Conservation (phyloP, 1,139 yeast species). For the Lodderomyces parapsilosis region DNA sequence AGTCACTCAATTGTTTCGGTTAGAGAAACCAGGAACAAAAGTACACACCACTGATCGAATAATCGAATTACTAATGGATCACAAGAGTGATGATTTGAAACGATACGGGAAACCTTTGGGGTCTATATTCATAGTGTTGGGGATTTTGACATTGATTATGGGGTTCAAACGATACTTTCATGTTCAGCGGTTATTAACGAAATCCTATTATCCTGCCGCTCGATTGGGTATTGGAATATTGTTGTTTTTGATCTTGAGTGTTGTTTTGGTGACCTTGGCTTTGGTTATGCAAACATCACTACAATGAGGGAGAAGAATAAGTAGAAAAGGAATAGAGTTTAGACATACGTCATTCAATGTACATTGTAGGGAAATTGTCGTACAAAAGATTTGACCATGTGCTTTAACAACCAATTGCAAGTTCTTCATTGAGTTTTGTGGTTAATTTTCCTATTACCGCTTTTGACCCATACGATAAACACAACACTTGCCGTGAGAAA, state of each 20-base stretch:
- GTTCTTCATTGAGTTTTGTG: no score
- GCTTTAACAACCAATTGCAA: no score
- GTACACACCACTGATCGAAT: slow-evolving; percentile 15
- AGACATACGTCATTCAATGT: background rate
- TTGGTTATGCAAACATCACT: slow-evolving; percentile 19
- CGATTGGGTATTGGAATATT: slow-evolving; percentile 24
- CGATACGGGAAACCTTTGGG: slow-evolving; percentile 39
- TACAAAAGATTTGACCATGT: background rate
- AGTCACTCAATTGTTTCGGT: slow-evolving; percentile 40
- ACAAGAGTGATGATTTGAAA: slow-evolving; percentile 13
- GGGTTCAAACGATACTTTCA: slow-evolving; percentile 36
- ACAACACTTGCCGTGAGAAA: no score
- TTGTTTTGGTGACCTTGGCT: slow-evolving; percentile 24
- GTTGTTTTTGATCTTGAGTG: slow-evolving; percentile 19
- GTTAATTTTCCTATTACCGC: no score
- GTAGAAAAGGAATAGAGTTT: background rate
- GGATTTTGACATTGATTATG: slow-evolving; percentile 32
- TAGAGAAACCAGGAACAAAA: slow-evolving; percentile 24
- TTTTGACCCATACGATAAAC: no score
- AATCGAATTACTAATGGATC: slow-evolving; percentile 12
- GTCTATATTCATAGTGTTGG: slow-evolving; percentile 32
- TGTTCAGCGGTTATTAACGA: slow-evolving; percentile 30
- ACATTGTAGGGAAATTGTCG: background rate
- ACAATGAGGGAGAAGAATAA: background rate
- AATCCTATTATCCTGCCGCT: slow-evolving; percentile 31